These are phyloP conservation scores for Dactylellina cionopaga DNA, from an alignment of 2,329 filamentous ascomycete genomes.

Conservation along the genomic window DNA sequence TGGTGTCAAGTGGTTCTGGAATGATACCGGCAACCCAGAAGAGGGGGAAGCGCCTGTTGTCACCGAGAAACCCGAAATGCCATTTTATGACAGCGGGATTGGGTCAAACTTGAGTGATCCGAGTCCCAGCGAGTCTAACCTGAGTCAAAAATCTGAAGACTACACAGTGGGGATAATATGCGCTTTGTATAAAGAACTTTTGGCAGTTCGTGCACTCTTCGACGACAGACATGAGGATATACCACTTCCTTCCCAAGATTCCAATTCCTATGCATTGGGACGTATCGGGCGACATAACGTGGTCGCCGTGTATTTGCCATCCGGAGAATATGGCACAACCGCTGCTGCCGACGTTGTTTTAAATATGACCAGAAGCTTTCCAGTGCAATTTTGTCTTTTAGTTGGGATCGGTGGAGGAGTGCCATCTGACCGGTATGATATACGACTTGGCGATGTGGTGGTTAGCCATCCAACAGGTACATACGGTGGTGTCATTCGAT, in stretches of 20 bases:
- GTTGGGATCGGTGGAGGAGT: conserved; percentile 31
- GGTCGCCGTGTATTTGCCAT: conserved; percentile 4
- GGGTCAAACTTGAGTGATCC: background rate
- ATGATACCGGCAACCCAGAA: background rate
- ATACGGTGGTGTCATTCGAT: background rate
- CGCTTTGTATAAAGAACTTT: conserved; percentile 9
- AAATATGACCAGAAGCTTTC: conserved; percentile 17
- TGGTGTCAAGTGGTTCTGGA: background rate
- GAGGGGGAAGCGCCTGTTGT: background rate
- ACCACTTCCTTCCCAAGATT: background rate
- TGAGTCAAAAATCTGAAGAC: background rate
- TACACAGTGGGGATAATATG: conserved; percentile 21
- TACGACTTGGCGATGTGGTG: conserved; percentile 36
- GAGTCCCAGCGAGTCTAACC: background rate
- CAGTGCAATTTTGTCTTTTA: conserved; percentile 6
- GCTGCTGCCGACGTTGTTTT: background rate
- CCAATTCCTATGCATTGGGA: conserved; percentile 19
- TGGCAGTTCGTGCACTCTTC: conserved; percentile 17
- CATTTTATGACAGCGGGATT: conserved; percentile 5
- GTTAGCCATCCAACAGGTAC: conserved; percentile 1
- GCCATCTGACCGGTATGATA: conserved; percentile 3
- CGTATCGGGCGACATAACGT: conserved; percentile 9
- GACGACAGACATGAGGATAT: background rate
- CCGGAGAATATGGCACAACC: conserved; percentile 15
- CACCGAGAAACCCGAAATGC: background rate